These are phyloP conservation scores for apple (Malus domestica) DNA, from an alignment of 306 rosid genomes.

Conservation along the genomic window DNA sequence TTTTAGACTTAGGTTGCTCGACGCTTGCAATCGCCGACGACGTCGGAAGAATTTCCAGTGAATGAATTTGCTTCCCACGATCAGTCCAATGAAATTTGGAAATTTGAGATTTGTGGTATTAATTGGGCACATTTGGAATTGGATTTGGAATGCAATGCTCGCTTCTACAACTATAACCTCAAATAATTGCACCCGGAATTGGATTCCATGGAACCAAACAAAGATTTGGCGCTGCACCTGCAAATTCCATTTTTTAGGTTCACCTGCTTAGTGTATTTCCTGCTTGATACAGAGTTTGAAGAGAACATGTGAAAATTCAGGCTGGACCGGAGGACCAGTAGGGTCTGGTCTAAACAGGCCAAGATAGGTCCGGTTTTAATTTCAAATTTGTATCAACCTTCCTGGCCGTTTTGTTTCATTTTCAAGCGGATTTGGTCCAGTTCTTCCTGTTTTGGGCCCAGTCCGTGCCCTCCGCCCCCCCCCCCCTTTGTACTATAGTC, in stretches of 20 bases:
- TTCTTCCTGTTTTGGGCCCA: too few relatives aligned
- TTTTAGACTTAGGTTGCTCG: background rate
- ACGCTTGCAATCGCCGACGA: background rate
- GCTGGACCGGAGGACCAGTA: too few relatives aligned
- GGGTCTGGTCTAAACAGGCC: too few relatives aligned
- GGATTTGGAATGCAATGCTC: background rate
- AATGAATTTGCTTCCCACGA: background rate
- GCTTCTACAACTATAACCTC: background rate
- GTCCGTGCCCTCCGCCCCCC: too few relatives aligned
- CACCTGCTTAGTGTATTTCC: background rate
- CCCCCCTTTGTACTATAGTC: too few relatives aligned
- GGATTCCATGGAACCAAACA: background rate
- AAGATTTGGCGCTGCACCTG: background rate
- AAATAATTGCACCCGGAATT: background rate
- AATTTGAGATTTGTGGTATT: background rate
- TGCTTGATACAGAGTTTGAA: background rate
- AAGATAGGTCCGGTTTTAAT: too few relatives aligned
- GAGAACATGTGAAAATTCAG: background rate
- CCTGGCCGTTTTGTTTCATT: too few relatives aligned
- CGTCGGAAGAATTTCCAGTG: background rate
- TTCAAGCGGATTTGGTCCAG: too few relatives aligned
- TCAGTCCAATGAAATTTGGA: background rate
- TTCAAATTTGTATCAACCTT: too few relatives aligned
- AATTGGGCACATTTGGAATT: background rate
- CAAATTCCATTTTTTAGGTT: background rate